phyloP scores from a whole-genome alignment of 1,284 basidiomycete species.

The Grifola frondosa region DNA sequence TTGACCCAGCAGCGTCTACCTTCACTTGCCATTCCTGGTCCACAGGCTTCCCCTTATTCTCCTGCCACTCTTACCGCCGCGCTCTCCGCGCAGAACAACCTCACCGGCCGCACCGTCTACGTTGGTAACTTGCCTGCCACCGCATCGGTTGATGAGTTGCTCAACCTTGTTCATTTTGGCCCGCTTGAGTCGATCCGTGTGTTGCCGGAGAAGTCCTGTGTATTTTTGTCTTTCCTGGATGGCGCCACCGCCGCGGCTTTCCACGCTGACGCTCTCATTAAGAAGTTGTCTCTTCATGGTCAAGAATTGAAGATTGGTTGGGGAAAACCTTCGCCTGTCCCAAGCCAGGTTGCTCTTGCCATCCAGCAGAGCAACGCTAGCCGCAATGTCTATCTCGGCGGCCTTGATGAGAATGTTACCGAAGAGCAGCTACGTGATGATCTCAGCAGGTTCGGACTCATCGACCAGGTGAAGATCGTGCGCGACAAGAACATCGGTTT shows the following conservation, averaged over 20 bases:
- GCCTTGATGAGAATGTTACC: slow-evolving; percentile 83
- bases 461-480: slow-evolving; percentile 98
- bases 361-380: slow-evolving; percentile 90
- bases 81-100: slow-evolving; percentile 61
- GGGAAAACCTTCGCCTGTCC: slow-evolving; percentile 90
- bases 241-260: slow-evolving; percentile 89
- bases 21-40: slow-evolving; percentile 61
- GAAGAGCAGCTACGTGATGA: slow-evolving; percentile 90
- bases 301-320: slow-evolving; percentile 96
- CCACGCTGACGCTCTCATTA: slow-evolving; percentile 91
- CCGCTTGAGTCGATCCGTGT: slow-evolving; percentile 95
- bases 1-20: slow-evolving; percentile 56
- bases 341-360: slow-evolving; percentile 79
- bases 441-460: slow-evolving; percentile 85
- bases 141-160: slow-evolving; percentile 94
- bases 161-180: slow-evolving; percentile 97
- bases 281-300: slow-evolving; percentile 87
- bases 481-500: slow-evolving; percentile 97
- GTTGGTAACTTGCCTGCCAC: slow-evolving; percentile 96
- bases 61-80: slow-evolving; percentile 69
- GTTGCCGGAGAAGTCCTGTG: slow-evolving; percentile 96
- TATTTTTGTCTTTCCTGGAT: slow-evolving; percentile 97
- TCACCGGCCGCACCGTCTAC: slow-evolving; percentile 89
- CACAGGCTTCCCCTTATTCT: slow-evolving; percentile 57
- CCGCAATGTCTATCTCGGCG: slow-evolving; percentile 92